These are phyloP conservation scores for Vitis hybrid DNA, from an alignment of 177 flowering plant genomes.

Conservation along the genomic window DNA sequence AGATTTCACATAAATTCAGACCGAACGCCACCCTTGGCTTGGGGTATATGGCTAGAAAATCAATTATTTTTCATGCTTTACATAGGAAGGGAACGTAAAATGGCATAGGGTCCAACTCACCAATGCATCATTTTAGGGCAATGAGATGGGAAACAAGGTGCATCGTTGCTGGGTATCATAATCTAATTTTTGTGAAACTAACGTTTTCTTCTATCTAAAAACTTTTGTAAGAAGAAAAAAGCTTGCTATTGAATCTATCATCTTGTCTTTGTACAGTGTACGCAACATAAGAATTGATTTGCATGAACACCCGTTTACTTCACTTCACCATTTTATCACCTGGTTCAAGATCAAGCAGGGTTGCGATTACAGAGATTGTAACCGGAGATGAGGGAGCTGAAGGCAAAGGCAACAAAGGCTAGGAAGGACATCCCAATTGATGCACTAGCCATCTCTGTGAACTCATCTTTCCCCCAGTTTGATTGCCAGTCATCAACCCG, in stretches of 20 bases:
- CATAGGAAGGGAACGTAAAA: too few relatives aligned
- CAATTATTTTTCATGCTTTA: too few relatives aligned
- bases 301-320: not conserved
- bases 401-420: slow-evolving; percentile 77
- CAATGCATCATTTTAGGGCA: too few relatives aligned
- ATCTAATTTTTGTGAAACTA: too few relatives aligned
- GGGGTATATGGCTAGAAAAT: too few relatives aligned
- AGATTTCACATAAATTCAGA: too few relatives aligned
- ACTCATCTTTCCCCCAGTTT: slow-evolving; percentile 89
- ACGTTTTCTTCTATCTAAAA: too few relatives aligned
- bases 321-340: not conserved
- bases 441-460: slow-evolving; percentile 82
- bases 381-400: slow-evolving; percentile 81
- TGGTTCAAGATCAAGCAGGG: slow-evolving; percentile 13
- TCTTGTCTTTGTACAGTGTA: not conserved
- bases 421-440: slow-evolving; percentile 76
- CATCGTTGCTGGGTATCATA: too few relatives aligned
- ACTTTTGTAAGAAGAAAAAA: not conserved
- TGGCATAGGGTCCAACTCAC: too few relatives aligned
- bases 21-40: too few relatives aligned
- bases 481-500: slow-evolving; percentile 75
- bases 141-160: too few relatives aligned
- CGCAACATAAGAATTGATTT: slow-evolving; percentile 6
- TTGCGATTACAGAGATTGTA: slow-evolving; percentile 53
- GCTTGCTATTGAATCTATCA: not conserved